These are phyloP conservation scores for Desmodesmus armatus DNA, from an alignment of 139 green algal species.

Conservation along the genomic window DNA sequence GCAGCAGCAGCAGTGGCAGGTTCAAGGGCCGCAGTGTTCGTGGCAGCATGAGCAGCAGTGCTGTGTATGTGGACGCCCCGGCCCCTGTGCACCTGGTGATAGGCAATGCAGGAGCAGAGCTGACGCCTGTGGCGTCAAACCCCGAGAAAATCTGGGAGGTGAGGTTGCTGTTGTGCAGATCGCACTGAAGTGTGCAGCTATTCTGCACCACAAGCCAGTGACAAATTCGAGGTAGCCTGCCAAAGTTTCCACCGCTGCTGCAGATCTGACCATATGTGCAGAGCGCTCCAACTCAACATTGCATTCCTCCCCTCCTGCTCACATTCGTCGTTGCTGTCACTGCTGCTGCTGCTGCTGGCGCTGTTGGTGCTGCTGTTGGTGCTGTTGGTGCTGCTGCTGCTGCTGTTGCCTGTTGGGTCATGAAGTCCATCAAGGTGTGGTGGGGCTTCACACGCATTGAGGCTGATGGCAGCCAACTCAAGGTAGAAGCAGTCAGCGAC, in stretches of 20 bases:
- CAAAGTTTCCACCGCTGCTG: no score
- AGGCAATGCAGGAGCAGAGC: slow-evolving; percentile 64
- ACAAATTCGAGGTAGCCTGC: no score
- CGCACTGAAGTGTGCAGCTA: no score
- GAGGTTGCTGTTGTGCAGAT: no score
- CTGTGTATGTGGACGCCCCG: background rate
- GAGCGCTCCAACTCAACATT: no score
- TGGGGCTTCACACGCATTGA: slow-evolving; percentile 67
- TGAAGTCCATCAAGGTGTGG: slow-evolving; percentile 51
- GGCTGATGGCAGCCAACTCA: slow-evolving; percentile 51
- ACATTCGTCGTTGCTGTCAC: background rate
- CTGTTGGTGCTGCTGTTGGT: background rate
- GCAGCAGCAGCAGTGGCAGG: slow-evolving; percentile 8
- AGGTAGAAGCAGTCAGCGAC: slow-evolving; percentile 49
- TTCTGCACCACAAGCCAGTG: no score
- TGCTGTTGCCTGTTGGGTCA: slow-evolving; percentile 31
- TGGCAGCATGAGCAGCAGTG: slow-evolving; percentile 9
- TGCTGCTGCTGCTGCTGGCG: background rate
- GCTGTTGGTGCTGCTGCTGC: slow-evolving; percentile 15
- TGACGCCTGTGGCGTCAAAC: slow-evolving; percentile 54
- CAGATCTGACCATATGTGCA: no score
- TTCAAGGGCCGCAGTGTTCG: background rate
- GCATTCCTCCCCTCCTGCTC: no score
- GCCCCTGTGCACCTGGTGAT: slow-evolving; percentile 78
- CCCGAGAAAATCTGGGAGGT: slow-evolving; percentile 50